A percentile compares a stretch with the other conserved stretches of the same genome.
Conservation (phyloP, 257 asterid species). For the Petrea volubilis region DNA sequence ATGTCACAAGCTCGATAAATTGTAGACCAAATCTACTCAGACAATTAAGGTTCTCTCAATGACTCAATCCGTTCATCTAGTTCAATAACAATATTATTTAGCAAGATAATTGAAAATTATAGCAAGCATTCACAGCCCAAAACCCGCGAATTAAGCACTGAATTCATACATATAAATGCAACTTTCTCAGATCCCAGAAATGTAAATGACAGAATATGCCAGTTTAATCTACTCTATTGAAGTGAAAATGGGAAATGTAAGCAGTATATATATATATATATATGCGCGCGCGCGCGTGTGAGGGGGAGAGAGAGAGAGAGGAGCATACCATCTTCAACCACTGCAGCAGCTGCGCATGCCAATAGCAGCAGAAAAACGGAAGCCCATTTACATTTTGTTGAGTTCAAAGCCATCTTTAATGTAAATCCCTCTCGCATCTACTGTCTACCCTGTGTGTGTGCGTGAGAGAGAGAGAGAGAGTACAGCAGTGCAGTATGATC, state of each 20-base stretch:
- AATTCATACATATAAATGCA: neutral
- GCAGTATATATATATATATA: no score
- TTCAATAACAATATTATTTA: no score
- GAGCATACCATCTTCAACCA: slow-evolving; percentile 26
- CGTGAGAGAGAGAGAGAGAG: neutral
- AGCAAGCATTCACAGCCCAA: neutral
- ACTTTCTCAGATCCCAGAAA: neutral
- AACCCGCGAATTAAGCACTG: neutral
- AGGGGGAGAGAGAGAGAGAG: neutral
- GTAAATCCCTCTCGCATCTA: neutral
- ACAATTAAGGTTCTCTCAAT: no score
- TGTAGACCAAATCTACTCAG: no score
- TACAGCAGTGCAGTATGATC: neutral
- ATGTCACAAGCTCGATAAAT: no score
- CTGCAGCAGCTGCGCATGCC: slow-evolving; percentile 19
- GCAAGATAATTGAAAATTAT: no score
- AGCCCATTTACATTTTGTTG: slow-evolving; percentile 13
- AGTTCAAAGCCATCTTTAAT: slow-evolving; percentile 24
- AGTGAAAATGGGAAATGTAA: neutral
- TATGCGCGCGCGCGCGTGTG: no score
- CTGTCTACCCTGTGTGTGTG: neutral
- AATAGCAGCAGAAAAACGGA: slow-evolving; percentile 14
- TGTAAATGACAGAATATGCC: neutral
- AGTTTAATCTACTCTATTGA: neutral
- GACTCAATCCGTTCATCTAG: no score